Evolutionary conservation across 1,284 basidiomycete genomes (phyloP).

Genomic region (Caloboletus firmus): DNA sequence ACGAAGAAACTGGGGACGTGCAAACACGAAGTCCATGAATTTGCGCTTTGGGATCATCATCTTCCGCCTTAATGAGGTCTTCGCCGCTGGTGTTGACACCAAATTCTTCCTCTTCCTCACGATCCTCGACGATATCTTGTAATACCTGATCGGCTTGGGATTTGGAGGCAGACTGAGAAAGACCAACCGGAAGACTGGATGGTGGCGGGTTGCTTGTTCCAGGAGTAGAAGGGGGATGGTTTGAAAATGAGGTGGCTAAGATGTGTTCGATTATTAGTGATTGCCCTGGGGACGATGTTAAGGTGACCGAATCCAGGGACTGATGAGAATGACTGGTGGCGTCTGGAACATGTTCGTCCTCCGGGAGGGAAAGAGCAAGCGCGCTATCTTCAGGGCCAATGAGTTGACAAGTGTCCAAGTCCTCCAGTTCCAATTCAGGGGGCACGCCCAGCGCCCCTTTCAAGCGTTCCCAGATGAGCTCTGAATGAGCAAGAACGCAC

Average conservation of each 20-base stretch:
- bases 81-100: constrained; percentile 11
- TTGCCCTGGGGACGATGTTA: constrained; percentile 8
- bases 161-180: constrained; percentile 30
- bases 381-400: constrained; percentile 15
- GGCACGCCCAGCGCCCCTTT: constrained; percentile 78
- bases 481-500: constrained; percentile 67
- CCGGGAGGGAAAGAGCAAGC: background rate
- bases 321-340: background rate
- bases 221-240: constrained; percentile 32
- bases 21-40: constrained; percentile 64
- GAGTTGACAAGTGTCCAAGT: constrained; percentile 7
- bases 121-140: constrained; percentile 56
- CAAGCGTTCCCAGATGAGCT: constrained; percentile 80
- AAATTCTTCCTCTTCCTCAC: constrained; percentile 41
- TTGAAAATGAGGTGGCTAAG: constrained; percentile 36
- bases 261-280: constrained; percentile 31
- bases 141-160: constrained; percentile 38
- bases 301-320: background rate
- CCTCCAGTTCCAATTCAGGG: constrained; percentile 65
- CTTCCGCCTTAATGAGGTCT: constrained; percentile 7
- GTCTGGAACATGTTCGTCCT: constrained; percentile 1
- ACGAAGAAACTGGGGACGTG: constrained; percentile 39
- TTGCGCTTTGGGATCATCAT: constrained; percentile 36
- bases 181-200: constrained; percentile 37
- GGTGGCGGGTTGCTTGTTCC: constrained; percentile 37